A percentile compares a stretch with the other conserved stretches of the same genome.
Evolutionary conservation across 805 yeast genomes (phyloP).

Genomic region (Candida hispaniensis): DNA sequence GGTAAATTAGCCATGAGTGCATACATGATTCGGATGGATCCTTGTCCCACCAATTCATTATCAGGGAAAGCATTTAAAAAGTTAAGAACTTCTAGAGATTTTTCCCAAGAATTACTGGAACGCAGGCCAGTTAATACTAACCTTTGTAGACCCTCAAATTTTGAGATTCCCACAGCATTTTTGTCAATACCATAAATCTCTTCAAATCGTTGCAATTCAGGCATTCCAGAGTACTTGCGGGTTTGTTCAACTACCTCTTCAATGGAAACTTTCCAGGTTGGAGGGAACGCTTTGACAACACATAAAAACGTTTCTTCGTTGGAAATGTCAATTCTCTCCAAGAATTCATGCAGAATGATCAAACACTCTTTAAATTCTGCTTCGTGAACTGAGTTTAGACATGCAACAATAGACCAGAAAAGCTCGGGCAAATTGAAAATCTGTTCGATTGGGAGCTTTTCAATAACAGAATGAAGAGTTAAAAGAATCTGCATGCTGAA

Average conservation of each 20-base stretch:
- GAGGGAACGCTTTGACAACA: constrained; percentile 77
- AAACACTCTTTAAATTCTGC: constrained; percentile 84
- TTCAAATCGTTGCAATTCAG: constrained; percentile 11
- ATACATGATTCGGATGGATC: constrained; percentile 55
- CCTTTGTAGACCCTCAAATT: constrained; percentile 78
- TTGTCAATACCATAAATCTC: no score
- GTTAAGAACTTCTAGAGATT: constrained; percentile 63
- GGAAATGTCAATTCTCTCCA: constrained; percentile 77
- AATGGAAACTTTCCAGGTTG: constrained; percentile 71
- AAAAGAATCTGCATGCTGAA: constrained; percentile 94
- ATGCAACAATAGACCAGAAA: constrained; percentile 92
- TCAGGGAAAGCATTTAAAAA: constrained; percentile 54
- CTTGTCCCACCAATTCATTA: constrained; percentile 57
- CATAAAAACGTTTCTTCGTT: constrained; percentile 78
- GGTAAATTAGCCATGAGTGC: constrained; percentile 75
- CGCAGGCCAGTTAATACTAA: constrained; percentile 73
- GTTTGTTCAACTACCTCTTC: constrained; percentile 7
- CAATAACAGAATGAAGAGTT: constrained; percentile 89
- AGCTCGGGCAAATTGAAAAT: constrained; percentile 82
- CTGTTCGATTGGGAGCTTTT: constrained; percentile 68
- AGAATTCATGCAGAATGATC: constrained; percentile 68
- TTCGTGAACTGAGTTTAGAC: constrained; percentile 81
- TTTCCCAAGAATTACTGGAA: constrained; percentile 69
- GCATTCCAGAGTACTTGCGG: constrained; percentile 12
- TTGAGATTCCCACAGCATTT: constrained; percentile 29